Evolutionary conservation across 2,329 filamentous ascomycete species (phyloP).

Genomic region (Pseudocercospora eumusae): DNA sequence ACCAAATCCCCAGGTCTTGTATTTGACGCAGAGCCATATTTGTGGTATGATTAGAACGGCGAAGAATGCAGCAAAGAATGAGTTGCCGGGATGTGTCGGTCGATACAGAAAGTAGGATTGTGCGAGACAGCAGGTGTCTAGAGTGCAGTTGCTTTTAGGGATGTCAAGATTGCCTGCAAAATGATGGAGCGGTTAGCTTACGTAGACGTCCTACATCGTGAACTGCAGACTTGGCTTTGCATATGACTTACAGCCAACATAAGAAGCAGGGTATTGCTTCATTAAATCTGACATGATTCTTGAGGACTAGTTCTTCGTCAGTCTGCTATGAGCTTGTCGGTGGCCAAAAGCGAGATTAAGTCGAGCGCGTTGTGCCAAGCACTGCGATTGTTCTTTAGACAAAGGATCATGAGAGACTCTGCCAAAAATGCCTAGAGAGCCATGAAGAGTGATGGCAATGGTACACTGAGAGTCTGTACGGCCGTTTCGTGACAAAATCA

Average conservation of each 20-base stretch:
- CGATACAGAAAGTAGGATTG: constrained; percentile 55
- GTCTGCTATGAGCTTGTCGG: not conserved
- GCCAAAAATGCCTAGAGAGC: not conserved
- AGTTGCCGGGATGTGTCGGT: constrained; percentile 47
- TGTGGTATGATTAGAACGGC: constrained; percentile 53
- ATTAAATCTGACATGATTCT: not conserved
- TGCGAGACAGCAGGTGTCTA: constrained; percentile 37
- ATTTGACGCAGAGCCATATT: constrained; percentile 51
- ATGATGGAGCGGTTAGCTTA: not conserved
- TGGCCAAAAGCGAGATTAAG: not conserved
- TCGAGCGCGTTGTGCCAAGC: not conserved
- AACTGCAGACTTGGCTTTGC: not conserved
- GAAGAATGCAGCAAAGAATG: constrained; percentile 57
- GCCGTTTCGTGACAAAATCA: not conserved
- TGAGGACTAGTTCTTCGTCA: not conserved
- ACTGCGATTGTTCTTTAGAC: constrained; percentile 3
- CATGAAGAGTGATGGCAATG: not conserved
- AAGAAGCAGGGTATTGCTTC: not conserved
- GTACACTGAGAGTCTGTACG: not conserved
- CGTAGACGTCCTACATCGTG: no score
- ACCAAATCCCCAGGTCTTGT: constrained; percentile 59
- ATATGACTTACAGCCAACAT: not conserved
- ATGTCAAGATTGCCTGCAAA: not conserved
- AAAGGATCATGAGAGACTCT: not conserved
- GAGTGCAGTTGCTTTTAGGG: constrained; percentile 27